A percentile compares a stretch with the other conserved stretches of the same genome.
Conservation (phyloP, 176 grass and related monocot species). For the Secale cereale region DNA sequence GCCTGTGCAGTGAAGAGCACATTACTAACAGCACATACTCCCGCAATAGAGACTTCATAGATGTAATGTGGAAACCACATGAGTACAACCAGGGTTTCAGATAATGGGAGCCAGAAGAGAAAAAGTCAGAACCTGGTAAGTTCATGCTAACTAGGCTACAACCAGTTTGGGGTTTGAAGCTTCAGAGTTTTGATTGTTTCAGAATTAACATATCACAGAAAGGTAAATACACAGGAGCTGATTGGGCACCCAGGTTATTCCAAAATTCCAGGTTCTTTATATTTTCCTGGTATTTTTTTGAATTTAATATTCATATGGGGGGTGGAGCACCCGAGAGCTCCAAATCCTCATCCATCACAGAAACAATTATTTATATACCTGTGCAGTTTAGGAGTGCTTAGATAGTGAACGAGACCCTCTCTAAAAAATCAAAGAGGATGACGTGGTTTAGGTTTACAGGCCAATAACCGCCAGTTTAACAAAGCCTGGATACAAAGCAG, state of each 20-base stretch:
- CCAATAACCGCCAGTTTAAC: not conserved
- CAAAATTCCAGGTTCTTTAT: no score
- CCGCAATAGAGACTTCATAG: not conserved
- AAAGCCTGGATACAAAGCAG: not conserved
- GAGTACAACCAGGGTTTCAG: not conserved
- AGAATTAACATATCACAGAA: not conserved
- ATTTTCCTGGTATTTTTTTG: no score
- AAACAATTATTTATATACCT: not conserved
- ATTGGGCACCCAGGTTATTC: no score
- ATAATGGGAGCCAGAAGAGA: not conserved
- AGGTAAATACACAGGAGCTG: no score
- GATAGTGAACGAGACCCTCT: not conserved
- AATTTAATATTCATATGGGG: no score
- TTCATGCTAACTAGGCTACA: not conserved
- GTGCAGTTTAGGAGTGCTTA: not conserved
- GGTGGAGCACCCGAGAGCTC: no score
- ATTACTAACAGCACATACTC: not conserved
- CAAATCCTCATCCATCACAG: not conserved
- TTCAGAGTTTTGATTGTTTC: not conserved
- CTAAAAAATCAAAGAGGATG: not conserved
- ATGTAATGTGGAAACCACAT: constrained; percentile 5
- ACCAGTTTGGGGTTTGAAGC: not conserved
- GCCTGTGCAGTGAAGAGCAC: constrained; percentile 42
- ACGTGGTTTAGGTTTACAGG: not conserved
- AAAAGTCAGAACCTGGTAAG: not conserved